Conservation (phyloP, 2,329 filamentous ascomycete species). For the Colletotrichum acutatum region DNA sequence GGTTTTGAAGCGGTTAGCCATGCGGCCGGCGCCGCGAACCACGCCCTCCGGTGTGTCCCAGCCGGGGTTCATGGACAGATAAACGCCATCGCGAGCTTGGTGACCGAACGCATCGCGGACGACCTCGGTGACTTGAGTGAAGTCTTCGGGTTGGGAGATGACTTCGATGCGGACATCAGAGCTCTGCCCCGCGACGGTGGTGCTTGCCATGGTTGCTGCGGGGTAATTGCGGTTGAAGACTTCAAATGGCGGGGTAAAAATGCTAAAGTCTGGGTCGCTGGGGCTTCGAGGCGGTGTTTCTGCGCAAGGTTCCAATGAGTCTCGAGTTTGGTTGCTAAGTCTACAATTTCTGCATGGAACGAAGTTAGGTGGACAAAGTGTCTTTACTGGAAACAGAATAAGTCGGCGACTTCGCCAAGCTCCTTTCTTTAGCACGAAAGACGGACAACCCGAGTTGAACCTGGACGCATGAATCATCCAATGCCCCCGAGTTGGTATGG, state of each 20-base stretch:
- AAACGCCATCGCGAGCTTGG: conserved; percentile 62
- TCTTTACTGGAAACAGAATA: not conserved
- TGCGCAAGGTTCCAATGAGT: not conserved
- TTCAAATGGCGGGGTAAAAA: not conserved
- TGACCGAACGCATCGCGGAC: conserved; percentile 55
- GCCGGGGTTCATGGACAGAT: conserved; percentile 61
- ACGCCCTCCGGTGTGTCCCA: conserved; percentile 63
- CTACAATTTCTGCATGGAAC: not conserved
- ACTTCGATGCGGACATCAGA: conserved; percentile 40
- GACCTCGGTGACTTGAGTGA: conserved; percentile 41
- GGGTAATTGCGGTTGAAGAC: not conserved
- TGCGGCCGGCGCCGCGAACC: conserved; percentile 45
- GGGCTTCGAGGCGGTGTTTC: not conserved
- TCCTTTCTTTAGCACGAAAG: not conserved
- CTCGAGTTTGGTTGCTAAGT: not conserved
- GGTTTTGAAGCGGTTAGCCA: conserved; percentile 54
- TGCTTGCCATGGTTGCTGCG: conserved; percentile 9
- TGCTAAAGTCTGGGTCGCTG: not conserved
- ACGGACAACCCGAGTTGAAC: not conserved
- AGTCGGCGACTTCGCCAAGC: not conserved
- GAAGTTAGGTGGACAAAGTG: not conserved
- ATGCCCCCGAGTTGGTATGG: not conserved
- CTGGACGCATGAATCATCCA: not conserved
- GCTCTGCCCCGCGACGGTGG: conserved; percentile 8
- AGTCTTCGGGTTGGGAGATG: conserved; percentile 42